Evolutionary conservation across 1,139 yeast genomes (phyloP), one percentile per base, ranked within the genome.

Genomic region (Hyphopichia wangnamkhiaoensis): DNA sequence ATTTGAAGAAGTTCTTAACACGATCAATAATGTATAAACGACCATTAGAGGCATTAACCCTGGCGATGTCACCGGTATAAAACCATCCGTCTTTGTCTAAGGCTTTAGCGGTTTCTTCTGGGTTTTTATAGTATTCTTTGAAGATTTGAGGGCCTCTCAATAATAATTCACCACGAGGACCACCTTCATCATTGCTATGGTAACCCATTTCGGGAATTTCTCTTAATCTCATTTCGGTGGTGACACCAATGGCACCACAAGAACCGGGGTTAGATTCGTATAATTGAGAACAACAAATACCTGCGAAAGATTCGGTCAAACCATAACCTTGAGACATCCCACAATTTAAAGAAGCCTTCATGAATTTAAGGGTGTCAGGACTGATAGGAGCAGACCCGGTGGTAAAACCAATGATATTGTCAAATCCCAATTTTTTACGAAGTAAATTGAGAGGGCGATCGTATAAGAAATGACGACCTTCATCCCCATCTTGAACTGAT

Each of bases 1-100:
- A 53, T 50, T 67, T 68, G 58, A 68, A 67, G 48, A 66, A 66
- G 46, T 68, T 65, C 53, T 67, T 67, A 15, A 65, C 68, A 34
- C 73, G 49, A 47, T 68, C 73, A 33, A 65, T 53, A 31, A 68
- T 66, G 35, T 46, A 56, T 23, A 70, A 46, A 41, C 63, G 51
- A 19, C 65, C 65, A 12, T 44, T 54, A 3, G 32, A 42, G 6
- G 51, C 49, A 38, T 56, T 59, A 34, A 70, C 48, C 16, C 48
- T 48, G 9, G 70, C 74, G 34, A 71, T 59, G 49, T 71, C 76
- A 14, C 76, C 76, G 20, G 74, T 64, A 31, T 52, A 50, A 45
- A 66, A 63, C 74, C 75, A 71, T 14, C 75, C 90, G 18, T 84
- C 84, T 30, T 67, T 59, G 49, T 80, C 85, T 37, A 82, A 54